Evolutionary conservation across 495 filamentous ascomycete genomes (phyloP).

Genomic region (Penicilliopsis zonata): DNA sequence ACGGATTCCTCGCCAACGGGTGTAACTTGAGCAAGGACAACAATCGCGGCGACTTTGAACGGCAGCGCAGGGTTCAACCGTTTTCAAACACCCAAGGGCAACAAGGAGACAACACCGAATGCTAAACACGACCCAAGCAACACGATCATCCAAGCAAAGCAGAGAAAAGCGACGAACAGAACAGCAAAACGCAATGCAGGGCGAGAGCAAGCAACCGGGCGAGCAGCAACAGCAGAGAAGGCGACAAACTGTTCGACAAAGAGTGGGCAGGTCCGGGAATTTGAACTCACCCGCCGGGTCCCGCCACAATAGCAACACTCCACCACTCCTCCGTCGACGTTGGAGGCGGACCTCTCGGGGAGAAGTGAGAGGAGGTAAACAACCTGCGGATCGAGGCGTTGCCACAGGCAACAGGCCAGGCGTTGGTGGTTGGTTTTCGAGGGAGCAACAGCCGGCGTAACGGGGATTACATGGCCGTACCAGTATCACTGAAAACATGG

Average conservation of each 20-base stretch:
- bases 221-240: neutral
- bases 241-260: constrained; percentile 1
- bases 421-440: too few species aligned
- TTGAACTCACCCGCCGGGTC: constrained; percentile 17
- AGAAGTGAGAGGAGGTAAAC: constrained; percentile 24
- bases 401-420: constrained; percentile 30
- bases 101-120: neutral
- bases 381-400: constrained; percentile 22
- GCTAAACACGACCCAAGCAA: neutral
- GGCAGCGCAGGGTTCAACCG: too few species aligned
- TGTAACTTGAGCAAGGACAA: constrained; percentile 2
- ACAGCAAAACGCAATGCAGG: neutral
- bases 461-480: too few species aligned
- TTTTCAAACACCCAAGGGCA: too few species aligned
- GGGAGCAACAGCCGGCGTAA: too few species aligned
- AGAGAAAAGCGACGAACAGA: neutral
- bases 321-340: constrained; percentile 16
- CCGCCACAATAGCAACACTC: constrained; percentile 17
- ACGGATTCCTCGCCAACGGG: constrained; percentile 13
- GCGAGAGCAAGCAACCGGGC: neutral
- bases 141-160: neutral
- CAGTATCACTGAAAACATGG: too few species aligned
- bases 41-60: too few species aligned
- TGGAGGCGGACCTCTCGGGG: too few species aligned
- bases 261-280: constrained; percentile 16